Evolutionary conservation across 768 basidiomycete genomes (phyloP).

Genomic region (Peribolospora baueri): DNA sequence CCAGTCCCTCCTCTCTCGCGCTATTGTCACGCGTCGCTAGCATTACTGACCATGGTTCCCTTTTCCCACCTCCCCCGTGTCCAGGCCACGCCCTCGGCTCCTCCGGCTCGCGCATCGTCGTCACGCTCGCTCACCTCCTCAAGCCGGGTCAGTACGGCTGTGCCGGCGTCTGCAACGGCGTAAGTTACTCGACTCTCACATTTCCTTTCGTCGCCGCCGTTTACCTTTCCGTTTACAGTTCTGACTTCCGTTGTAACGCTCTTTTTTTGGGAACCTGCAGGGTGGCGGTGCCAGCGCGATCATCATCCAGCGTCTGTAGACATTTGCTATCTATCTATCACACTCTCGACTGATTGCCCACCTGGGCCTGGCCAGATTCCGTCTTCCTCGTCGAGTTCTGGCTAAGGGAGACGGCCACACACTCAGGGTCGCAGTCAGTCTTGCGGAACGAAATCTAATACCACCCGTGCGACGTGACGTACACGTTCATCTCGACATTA

Average conservation of each 20-base stretch:
- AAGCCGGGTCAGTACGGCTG: slow-evolving; percentile 82
- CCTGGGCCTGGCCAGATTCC: no score
- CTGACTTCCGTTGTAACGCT: not conserved
- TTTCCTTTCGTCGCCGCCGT: not conserved
- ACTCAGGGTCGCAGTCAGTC: no score
- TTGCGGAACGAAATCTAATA: no score
- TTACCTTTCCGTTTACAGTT: not conserved
- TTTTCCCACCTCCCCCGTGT: slow-evolving; percentile 5
- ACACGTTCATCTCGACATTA: no score
- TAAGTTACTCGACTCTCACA: slow-evolving; percentile 24
- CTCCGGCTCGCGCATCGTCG: slow-evolving; percentile 80
- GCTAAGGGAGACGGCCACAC: no score
- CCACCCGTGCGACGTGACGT: no score
- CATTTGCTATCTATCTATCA: no score
- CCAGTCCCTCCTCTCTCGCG: not conserved
- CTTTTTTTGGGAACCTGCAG: slow-evolving; percentile 26
- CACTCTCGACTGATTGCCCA: no score
- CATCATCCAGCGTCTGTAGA: slow-evolving; percentile 61
- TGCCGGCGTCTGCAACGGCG: slow-evolving; percentile 90
- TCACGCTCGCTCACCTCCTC: slow-evolving; percentile 74
- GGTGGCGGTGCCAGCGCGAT: slow-evolving; percentile 76
- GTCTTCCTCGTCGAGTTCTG: no score
- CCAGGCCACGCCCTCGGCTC: slow-evolving; percentile 59
- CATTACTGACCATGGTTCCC: not conserved
- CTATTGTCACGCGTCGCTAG: not conserved